phyloP scores from a whole-genome alignment of 2,329 filamentous ascomycete species.

The Pseudopyrenochaeta lycopersici region DNA sequence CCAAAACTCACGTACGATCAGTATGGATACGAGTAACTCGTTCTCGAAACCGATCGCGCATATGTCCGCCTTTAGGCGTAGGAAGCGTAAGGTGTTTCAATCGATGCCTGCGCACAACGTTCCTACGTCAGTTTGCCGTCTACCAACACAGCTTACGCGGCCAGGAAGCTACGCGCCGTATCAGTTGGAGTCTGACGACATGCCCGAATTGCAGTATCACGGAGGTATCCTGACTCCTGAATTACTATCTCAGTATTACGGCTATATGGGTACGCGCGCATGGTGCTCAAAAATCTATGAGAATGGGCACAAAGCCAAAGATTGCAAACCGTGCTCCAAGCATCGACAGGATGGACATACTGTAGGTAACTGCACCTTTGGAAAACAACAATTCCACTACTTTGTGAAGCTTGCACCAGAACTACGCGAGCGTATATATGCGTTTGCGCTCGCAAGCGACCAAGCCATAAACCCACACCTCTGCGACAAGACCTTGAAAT shows the following conservation, averaged over 20 bases:
- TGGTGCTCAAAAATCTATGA: background rate
- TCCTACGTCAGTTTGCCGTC: background rate
- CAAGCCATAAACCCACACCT: conserved; percentile 22
- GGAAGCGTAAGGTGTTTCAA: background rate
- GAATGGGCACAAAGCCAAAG: background rate
- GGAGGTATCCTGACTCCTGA: too few relatives aligned
- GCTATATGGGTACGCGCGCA: background rate
- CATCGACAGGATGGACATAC: background rate
- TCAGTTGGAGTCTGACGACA: too few relatives aligned
- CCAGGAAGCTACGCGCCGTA: too few relatives aligned
- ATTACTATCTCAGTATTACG: too few relatives aligned
- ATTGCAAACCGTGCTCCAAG: background rate
- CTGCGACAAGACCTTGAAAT: conserved; percentile 21
- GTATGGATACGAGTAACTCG: background rate
- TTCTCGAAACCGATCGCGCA: background rate
- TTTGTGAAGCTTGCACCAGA: conserved; percentile 26
- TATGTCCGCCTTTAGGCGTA: background rate
- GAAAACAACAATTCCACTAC: conserved; percentile 4
- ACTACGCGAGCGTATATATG: conserved; percentile 26
- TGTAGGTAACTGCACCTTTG: background rate
- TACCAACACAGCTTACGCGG: too few relatives aligned
- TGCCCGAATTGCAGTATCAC: too few relatives aligned
- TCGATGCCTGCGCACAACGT: too few relatives aligned
- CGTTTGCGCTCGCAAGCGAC: conserved; percentile 9
- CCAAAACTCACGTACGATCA: background rate